Evolutionary conservation across 2,329 filamentous ascomycete species (phyloP).

Genomic region (Colletotrichum tropicicola): DNA sequence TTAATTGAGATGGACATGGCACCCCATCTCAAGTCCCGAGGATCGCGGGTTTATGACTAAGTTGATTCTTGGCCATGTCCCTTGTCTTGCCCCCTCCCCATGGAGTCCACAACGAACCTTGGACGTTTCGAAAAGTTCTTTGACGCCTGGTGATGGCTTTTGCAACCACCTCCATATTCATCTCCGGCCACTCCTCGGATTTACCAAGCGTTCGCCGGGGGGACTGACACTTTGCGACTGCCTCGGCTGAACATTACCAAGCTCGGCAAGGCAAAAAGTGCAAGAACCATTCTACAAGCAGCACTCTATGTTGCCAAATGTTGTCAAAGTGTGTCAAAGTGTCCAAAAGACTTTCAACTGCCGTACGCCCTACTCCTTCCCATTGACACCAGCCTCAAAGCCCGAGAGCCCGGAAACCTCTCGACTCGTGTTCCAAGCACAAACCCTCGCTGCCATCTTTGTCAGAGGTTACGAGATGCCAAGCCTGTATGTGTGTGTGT

Average conservation of each 20-base stretch:
- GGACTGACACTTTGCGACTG: not conserved
- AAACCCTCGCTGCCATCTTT: not conserved
- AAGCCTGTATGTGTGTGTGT: not conserved
- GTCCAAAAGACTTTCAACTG: not conserved
- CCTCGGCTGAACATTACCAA: too few relatives aligned
- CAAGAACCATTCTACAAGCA: too few relatives aligned
- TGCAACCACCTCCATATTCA: not conserved
- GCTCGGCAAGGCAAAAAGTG: too few relatives aligned
- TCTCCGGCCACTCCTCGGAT: not conserved
- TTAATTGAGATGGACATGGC: slow-evolving; percentile 1
- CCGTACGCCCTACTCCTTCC: too few relatives aligned
- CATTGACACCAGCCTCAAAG: not conserved
- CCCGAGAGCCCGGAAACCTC: not conserved
- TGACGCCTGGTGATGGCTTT: not conserved
- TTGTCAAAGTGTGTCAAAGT: too few relatives aligned
- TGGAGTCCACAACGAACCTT: not conserved
- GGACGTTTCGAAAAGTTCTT: slow-evolving; percentile 1
- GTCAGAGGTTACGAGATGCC: slow-evolving; percentile 5
- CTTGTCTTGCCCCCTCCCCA: too few relatives aligned
- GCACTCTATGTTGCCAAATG: too few relatives aligned
- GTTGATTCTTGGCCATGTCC: not conserved
- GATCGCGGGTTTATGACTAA: slow-evolving; percentile 10
- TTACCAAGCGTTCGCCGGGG: too few relatives aligned
- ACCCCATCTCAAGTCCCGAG: not conserved
- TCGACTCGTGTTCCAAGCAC: not conserved